Evolutionary conservation across 805 yeast species (phyloP).

Genomic region (Clavispora santaluciae): DNA sequence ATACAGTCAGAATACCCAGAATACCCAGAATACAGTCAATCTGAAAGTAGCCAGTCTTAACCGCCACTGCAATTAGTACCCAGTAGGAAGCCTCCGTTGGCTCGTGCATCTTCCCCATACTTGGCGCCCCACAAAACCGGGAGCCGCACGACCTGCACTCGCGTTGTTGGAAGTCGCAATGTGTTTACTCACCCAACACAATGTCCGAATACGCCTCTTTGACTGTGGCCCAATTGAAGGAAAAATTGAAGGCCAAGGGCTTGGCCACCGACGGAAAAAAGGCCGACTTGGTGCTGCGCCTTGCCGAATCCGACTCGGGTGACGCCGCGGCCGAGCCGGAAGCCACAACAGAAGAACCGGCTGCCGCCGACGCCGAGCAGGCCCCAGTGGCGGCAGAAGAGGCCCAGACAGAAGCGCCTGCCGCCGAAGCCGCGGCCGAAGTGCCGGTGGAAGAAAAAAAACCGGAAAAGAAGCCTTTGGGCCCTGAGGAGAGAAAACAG

Average conservation of each 20-base stretch:
- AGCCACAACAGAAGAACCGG: background rate
- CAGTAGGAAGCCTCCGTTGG: too few relatives aligned
- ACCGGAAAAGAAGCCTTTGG: slow-evolving; percentile 36
- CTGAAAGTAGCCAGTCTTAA: too few relatives aligned
- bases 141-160: background rate
- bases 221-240: slow-evolving; percentile 83
- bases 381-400: slow-evolving; percentile 7
- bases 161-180: background rate
- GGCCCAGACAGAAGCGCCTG: slow-evolving; percentile 10
- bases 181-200: background rate
- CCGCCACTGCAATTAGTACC: too few relatives aligned
- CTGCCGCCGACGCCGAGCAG: slow-evolving; percentile 14
- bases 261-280: slow-evolving; percentile 75
- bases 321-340: slow-evolving; percentile 1
- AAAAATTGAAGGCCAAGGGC: slow-evolving; percentile 60
- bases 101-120: too few relatives aligned
- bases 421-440: slow-evolving; percentile 10
- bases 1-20: too few relatives aligned
- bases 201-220: slow-evolving; percentile 58
- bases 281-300: slow-evolving; percentile 65
- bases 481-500: slow-evolving; percentile 68
- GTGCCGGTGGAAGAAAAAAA: slow-evolving; percentile 19
- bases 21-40: too few relatives aligned
- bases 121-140: background rate
- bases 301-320: slow-evolving; percentile 50